A percentile compares a stretch with the other conserved stretches of the same genome.
Conservation (phyloP, 495 filamentous ascomycete species). For the Hypomontagnella monticulosa region DNA sequence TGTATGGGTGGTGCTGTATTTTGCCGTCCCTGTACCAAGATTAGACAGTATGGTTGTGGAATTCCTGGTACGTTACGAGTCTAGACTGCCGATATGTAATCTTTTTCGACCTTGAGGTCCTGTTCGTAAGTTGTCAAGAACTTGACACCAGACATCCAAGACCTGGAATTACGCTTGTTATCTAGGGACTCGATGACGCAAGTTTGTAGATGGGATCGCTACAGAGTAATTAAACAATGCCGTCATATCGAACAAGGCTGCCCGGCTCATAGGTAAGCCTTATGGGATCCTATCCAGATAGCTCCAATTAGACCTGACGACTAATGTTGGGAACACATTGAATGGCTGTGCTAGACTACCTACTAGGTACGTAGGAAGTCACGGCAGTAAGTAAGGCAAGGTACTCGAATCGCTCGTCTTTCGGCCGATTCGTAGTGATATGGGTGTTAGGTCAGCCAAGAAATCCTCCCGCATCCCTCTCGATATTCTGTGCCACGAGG, state of each 20-base stretch:
- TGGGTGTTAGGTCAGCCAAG: conserved; percentile 19
- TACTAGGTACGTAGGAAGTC: conserved; percentile 16
- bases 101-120: conserved; percentile 12
- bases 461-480: conserved; percentile 35
- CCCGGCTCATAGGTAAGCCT: background rate
- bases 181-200: conserved; percentile 28
- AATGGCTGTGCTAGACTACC: conserved; percentile 8
- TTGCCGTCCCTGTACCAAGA: background rate
- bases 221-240: conserved; percentile 6
- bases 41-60: conserved; percentile 1
- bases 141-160: conserved; percentile 6
- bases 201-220: background rate
- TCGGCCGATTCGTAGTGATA: background rate
- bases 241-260: conserved; percentile 17
- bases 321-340: background rate
- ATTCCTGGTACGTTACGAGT: conserved; percentile 4
- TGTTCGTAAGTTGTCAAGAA: conserved; percentile 3
- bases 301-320: background rate
- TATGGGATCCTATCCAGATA: conserved; percentile 18
- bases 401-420: background rate
- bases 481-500: conserved; percentile 4
- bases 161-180: background rate
- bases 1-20: conserved; percentile 14
- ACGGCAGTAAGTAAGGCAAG: background rate
- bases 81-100: conserved; percentile 20